phyloP scores from a whole-genome alignment of 2,329 filamentous ascomycete species.

The Penicillium sp. region DNA sequence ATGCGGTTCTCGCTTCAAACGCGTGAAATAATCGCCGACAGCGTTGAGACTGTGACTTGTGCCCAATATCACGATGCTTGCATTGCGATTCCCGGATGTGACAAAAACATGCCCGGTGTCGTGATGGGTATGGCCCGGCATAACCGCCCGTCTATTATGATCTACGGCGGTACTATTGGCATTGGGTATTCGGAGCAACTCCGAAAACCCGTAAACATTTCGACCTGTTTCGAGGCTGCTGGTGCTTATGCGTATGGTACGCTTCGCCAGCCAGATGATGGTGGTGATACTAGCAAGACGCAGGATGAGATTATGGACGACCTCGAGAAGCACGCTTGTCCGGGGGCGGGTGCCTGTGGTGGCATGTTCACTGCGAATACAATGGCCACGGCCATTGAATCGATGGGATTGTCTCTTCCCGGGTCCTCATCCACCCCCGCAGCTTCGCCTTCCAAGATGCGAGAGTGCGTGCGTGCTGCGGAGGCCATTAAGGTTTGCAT shows the following conservation, averaged over 20 bases:
- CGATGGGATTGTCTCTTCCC: slow-evolving; percentile 78
- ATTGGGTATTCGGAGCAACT: slow-evolving; percentile 79
- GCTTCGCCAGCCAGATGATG: slow-evolving; percentile 66
- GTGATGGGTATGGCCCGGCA: slow-evolving; percentile 88
- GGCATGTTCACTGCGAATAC: slow-evolving; percentile 96
- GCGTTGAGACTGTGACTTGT: slow-evolving; percentile 87
- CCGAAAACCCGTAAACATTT: slow-evolving; percentile 79
- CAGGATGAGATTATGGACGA: slow-evolving; percentile 80
- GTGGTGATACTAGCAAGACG: slow-evolving; percentile 62
- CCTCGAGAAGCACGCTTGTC: slow-evolving; percentile 75
- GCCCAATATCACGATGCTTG: slow-evolving; percentile 92
- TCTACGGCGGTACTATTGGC: slow-evolving; percentile 88
- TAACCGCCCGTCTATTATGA: slow-evolving; percentile 90
- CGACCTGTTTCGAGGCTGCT: slow-evolving; percentile 81
- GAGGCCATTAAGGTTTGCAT: slow-evolving; percentile 76
- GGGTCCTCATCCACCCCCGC: slow-evolving; percentile 83
- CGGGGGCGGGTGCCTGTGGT: slow-evolving; percentile 75
- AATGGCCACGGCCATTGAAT: slow-evolving; percentile 87
- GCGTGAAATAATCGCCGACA: slow-evolving; percentile 89
- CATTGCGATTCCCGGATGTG: slow-evolving; percentile 88
- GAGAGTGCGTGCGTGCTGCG: slow-evolving; percentile 79
- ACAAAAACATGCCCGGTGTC: slow-evolving; percentile 97
- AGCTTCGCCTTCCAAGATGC: slow-evolving; percentile 75
- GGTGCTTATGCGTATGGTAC: slow-evolving; percentile 78
- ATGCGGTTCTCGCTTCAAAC: slow-evolving; percentile 93